phyloP scores from a whole-genome alignment of 306 rosid species.

The Rosa chinensis region DNA sequence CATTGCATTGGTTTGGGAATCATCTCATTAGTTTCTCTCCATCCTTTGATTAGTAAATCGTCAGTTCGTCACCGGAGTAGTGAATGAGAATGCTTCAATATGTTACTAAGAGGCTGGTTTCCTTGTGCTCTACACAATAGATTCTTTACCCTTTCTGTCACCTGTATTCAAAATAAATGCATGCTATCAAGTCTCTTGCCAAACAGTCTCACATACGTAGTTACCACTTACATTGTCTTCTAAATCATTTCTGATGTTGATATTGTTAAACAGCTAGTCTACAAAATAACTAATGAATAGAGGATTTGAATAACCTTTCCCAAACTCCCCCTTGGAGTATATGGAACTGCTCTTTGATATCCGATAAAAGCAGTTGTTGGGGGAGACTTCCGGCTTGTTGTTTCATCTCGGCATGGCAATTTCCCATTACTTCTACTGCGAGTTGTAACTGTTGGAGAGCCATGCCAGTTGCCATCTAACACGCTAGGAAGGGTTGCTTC shows the following conservation, averaged over 20 bases:
- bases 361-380: conserved; percentile 34
- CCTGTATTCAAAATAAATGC: conserved; percentile 38
- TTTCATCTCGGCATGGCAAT: conserved; percentile 57
- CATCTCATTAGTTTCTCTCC: not conserved
- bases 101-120: conserved; percentile 49
- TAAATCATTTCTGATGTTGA: not conserved
- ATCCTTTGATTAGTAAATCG: not conserved
- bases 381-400: conserved; percentile 63
- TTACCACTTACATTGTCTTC: not conserved
- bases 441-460: conserved; percentile 51
- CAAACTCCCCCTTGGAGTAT: conserved; percentile 55
- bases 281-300: not conserved
- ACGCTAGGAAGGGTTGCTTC: conserved; percentile 81
- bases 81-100: conserved; percentile 75
- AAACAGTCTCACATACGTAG: not conserved
- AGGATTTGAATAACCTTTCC: conserved; percentile 49
- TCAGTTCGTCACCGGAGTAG: conserved; percentile 53
- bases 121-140: conserved; percentile 62
- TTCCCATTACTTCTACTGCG: conserved; percentile 68
- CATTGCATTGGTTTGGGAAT: not conserved
- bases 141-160: conserved; percentile 65
- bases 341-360: conserved; percentile 70
- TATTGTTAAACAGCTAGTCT: not conserved
- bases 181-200: not conserved
- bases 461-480: conserved; percentile 46